These are phyloP conservation scores for Sarcocystis neurona DNA, from an alignment of 169 alveolate species.

Conservation along the genomic window DNA sequence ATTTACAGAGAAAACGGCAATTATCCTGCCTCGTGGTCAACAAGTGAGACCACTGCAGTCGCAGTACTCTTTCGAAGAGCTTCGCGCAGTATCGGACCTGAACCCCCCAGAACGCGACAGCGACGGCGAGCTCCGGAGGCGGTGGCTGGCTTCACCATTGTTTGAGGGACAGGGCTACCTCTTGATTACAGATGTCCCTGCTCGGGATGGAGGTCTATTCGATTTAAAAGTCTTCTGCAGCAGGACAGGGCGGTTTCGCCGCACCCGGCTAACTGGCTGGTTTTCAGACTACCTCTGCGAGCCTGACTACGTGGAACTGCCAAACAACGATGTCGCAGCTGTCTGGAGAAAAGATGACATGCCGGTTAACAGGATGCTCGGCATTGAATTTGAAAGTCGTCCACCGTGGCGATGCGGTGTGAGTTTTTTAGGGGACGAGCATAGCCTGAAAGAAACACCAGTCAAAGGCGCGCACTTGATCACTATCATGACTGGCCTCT, in stretches of 20 bases:
- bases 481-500: conserved; percentile 8
- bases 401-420: conserved; percentile 50
- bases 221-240: conserved; percentile 14
- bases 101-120: background rate
- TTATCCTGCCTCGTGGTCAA: conserved; percentile 8
- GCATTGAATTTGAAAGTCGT: conserved; percentile 37
- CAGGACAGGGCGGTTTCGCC: conserved; percentile 20
- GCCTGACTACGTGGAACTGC: conserved; percentile 23
- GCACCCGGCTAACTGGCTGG: conserved; percentile 22
- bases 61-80: conserved; percentile 31
- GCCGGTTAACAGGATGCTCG: conserved; percentile 35
- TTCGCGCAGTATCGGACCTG: background rate
- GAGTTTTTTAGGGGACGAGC: conserved; percentile 38
- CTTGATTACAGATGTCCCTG: conserved; percentile 31
- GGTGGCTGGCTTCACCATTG: conserved; percentile 35
- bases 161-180: background rate
- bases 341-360: background rate
- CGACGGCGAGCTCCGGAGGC: conserved; percentile 7
- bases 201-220: conserved; percentile 22
- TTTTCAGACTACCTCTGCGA: conserved; percentile 33
- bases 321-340: conserved; percentile 18
- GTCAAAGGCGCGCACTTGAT: conserved; percentile 25
- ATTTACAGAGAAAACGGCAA: background rate
- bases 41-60: conserved; percentile 16
- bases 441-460: background rate